These are phyloP conservation scores for Conticribra guillardii DNA, from an alignment of 108 stramenopile genomes.

Conservation along the genomic window DNA sequence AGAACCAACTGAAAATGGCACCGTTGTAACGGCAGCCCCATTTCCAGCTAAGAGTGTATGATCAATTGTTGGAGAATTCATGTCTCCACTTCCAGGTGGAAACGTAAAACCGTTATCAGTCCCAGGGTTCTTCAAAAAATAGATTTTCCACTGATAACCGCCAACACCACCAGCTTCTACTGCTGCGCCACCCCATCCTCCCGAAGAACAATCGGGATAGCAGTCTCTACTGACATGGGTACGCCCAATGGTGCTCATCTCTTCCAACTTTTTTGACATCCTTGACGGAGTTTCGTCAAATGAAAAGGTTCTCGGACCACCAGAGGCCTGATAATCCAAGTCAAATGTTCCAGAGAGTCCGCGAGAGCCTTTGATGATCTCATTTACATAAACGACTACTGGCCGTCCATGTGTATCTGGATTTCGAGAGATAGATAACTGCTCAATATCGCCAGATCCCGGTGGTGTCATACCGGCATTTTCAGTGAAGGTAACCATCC, in stretches of 20 bases:
- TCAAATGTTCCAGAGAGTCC: slow-evolving; percentile 69
- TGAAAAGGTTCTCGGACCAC: slow-evolving; percentile 39
- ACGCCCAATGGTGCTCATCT: slow-evolving; percentile 72
- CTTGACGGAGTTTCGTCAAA: slow-evolving; percentile 67
- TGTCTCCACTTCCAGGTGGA: slow-evolving; percentile 81
- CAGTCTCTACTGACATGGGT: slow-evolving; percentile 62
- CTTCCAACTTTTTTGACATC: slow-evolving; percentile 69
- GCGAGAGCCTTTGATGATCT: slow-evolving; percentile 62
- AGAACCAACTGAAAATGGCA: slow-evolving; percentile 48
- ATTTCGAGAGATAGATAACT: slow-evolving; percentile 52
- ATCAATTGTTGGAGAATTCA: slow-evolving; percentile 60
- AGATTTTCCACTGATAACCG: slow-evolving; percentile 78
- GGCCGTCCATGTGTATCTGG: slow-evolving; percentile 47
- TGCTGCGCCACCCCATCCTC: slow-evolving; percentile 79
- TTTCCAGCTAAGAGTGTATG: slow-evolving; percentile 51
- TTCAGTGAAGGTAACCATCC: slow-evolving; percentile 62
- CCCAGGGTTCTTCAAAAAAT: slow-evolving; percentile 76
- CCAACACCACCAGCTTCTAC: slow-evolving; percentile 65
- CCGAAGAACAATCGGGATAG: slow-evolving; percentile 61
- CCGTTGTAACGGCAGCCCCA: slow-evolving; percentile 41
- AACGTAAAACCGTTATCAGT: slow-evolving; percentile 66
- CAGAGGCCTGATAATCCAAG: slow-evolving; percentile 55
- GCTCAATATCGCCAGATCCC: slow-evolving; percentile 72
- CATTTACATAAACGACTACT: slow-evolving; percentile 52
- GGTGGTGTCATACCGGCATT: slow-evolving; percentile 67